Base-by-base conservation (phyloP, 108 stramenopile genomes). In the Pseudonitzschia pungens region DNA sequence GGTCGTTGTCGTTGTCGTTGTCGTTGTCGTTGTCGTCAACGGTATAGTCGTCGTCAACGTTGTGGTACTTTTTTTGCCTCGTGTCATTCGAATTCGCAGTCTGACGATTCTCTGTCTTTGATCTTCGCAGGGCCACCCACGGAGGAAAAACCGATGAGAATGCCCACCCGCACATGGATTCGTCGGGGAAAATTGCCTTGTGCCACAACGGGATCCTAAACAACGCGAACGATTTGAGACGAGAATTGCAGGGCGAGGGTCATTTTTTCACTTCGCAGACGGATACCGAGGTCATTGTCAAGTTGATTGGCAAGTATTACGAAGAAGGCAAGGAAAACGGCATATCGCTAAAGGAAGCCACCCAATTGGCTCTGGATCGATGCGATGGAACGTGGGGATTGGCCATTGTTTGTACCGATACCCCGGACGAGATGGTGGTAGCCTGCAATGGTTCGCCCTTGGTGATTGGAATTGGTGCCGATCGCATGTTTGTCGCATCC, bases 121-220 rank as follows among this genome's bases (percentile, higher is more conserved):
- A 26, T 26, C 45, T 48, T 26, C 26, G 20, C 27, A 67, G 66
- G 66, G 98, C 99, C 14, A 99, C 99, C 2, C 96, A 97, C 75
- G 99, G 99, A 71, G 98, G 97, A 31, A 98, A 98, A 72, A 99
- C 97, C 9, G 98, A 98, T 71, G 86, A 87, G 66, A 99, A 99
- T 80, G 98, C 98, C 10, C 99, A 99, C 82, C 98, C 99, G 21
- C 99, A 99, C 81, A 80, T 73, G n/a, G 98, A 98, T 84, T 83
- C 82, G 26, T 81, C 93, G 18, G 96, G 96, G 69, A 92, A 96
- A 76, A 89, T 99, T 73, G 97, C 97, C 18, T 79, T 99, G n/a
- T 97, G 98, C 22, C 99, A 99, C 84, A 99, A 99, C 73, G 99
- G 99, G 28, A 98, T 97, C n/a, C 84, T 99, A 65, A 97, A 94